Base-by-base conservation (phyloP, 2,329 filamentous ascomycete species). In the Diplodia seriata region DNA sequence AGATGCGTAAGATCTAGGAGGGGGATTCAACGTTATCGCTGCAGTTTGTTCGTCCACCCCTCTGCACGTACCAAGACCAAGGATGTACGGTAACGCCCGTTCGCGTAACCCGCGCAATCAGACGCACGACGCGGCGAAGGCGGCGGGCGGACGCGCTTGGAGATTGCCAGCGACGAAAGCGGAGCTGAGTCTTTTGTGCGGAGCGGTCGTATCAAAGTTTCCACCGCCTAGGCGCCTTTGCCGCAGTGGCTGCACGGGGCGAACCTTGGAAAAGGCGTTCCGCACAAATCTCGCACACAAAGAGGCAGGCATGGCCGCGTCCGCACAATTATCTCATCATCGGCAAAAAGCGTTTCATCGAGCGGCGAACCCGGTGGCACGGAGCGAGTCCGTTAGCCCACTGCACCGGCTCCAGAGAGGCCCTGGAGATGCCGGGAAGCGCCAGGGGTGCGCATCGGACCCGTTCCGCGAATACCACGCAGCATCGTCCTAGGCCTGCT, bases 171-270 rank as follows among this genome's bases (percentile, higher is more conserved):
- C 47, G 59, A 63, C 47, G 59, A 20, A 51, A 51, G 43, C 57
- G 57, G 57, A 62, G 57, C 4, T 63, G 59, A 63, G 59, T 12
- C 8, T 63, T 63, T 63, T 63, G 59, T 63, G 59, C 59, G 59
- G 59, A 63, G 59, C 59, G 59, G 59, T 31, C 59, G 59, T 51
- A 63, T 38, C 59, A 63, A 63, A 63, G n/a, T 51, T 47, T 29
- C n/a, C 8, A 20, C 8, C 18, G 54, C 31, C n/a, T 36, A 56
- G 14, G 54, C 54, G 47, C 59, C 47, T n/a, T 20, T 15, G 26
- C 38, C 43, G 43, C 43, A 20, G 43, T 47, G 43, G 43, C 43
- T 47, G 26, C n/a, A 20, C 57, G 26, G 26, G 23, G 14, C 43
- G n/a, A 40, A n/a, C 40, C 57, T 50, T 43, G 29, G 38, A 47